Evolutionary conservation across 2,329 filamentous ascomycete species (phyloP).

Genomic region (Aureobasidium subglaciale): DNA sequence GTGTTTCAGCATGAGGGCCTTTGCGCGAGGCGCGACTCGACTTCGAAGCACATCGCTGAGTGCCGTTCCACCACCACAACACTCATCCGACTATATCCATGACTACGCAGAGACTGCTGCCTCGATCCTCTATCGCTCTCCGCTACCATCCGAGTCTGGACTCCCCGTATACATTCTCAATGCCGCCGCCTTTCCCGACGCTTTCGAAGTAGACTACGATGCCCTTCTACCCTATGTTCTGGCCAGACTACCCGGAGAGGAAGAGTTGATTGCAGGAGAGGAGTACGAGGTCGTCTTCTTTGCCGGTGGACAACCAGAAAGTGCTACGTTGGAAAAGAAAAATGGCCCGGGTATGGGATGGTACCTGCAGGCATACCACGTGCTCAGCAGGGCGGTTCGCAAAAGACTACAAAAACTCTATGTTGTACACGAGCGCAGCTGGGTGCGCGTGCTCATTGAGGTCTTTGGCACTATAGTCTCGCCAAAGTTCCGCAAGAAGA

Average conservation of each 20-base stretch:
- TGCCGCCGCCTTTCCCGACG: conserved; percentile 50
- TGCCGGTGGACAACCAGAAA: conserved; percentile 45
- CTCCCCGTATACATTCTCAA: conserved; percentile 49
- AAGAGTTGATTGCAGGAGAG: conserved; percentile 46
- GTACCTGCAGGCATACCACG: conserved; percentile 52
- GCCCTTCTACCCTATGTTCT: conserved; percentile 49
- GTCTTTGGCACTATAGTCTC: conserved; percentile 52
- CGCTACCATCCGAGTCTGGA: conserved; percentile 42
- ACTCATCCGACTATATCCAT: conserved; percentile 41
- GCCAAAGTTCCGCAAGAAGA: conserved; percentile 51
- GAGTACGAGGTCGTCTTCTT: conserved; percentile 54
- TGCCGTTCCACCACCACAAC: conserved; percentile 39
- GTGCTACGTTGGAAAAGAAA: conserved; percentile 38
- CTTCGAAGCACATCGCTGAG: conserved; percentile 37
- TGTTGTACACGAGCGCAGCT: conserved; percentile 51
- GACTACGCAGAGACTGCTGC: conserved; percentile 43
- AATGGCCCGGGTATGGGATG: conserved; percentile 47
- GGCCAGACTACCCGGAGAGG: conserved; percentile 47
- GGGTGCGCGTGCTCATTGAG: conserved; percentile 50
- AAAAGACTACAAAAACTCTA: conserved; percentile 51
- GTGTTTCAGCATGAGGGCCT: conserved; percentile 17
- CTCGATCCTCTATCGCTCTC: conserved; percentile 49
- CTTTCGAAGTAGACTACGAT: conserved; percentile 48
- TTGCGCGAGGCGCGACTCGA: conserved; percentile 19
- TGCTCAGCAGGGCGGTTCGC: conserved; percentile 47